Percentiles rank a stretch among this genome's conserved stretches.
Conservation (phyloP, 305 asterid genomes). For the Striga hermonthica region DNA sequence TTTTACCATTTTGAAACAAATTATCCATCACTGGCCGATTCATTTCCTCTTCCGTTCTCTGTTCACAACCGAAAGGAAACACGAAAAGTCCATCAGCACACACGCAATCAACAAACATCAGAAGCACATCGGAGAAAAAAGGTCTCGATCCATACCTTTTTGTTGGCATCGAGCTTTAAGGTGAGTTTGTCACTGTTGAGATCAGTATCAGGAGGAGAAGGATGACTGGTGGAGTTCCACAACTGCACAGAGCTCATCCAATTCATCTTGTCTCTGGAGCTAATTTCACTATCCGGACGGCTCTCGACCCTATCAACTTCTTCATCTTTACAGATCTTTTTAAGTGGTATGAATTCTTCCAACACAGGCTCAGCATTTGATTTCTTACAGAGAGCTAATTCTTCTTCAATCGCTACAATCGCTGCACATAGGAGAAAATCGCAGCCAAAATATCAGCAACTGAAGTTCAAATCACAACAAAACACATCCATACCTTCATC, state of each 20-base stretch:
- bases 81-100: slow-evolving; percentile 21
- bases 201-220: slow-evolving; percentile 23
- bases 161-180: slow-evolving; percentile 31
- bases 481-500: too few relatives aligned
- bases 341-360: slow-evolving; percentile 72
- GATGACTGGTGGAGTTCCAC: slow-evolving; percentile 43
- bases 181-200: slow-evolving; percentile 22
- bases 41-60: slow-evolving; percentile 41
- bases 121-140: background rate
- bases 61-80: slow-evolving; percentile 20
- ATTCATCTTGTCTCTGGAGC: slow-evolving; percentile 52
- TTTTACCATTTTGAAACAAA: slow-evolving; percentile 35
- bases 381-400: slow-evolving; percentile 34
- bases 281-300: slow-evolving; percentile 34
- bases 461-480: background rate
- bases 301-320: slow-evolving; percentile 37
- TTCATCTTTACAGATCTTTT: slow-evolving; percentile 41
- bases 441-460: background rate
- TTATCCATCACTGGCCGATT: slow-evolving; percentile 33
- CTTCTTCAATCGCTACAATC: slow-evolving; percentile 39
- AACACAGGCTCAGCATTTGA: slow-evolving; percentile 52
- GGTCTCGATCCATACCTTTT: slow-evolving; percentile 40
- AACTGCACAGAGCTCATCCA: slow-evolving; percentile 84
- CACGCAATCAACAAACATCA: slow-evolving; percentile 20
- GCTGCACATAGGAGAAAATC: slow-evolving; percentile 41